These are phyloP conservation scores for Colletotrichum simmondsii DNA, from an alignment of 2,329 filamentous ascomycete species.

Conservation along the genomic window DNA sequence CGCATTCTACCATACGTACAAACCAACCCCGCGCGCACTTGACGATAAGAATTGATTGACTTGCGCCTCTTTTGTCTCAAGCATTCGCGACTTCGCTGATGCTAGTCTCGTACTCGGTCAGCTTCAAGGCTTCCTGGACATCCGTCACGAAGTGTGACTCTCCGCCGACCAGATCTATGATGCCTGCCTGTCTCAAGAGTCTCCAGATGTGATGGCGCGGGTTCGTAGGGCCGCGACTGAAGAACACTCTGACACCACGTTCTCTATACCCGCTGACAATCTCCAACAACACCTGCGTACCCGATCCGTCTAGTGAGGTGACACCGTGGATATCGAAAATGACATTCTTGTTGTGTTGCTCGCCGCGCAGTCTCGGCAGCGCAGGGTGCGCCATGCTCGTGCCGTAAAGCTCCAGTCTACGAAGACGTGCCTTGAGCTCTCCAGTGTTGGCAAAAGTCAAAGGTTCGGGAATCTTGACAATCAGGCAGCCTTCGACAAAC, in stretches of 20 bases:
- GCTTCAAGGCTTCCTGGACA: conserved; percentile 84
- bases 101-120: conserved; percentile 79
- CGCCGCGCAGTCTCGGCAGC: conserved; percentile 79
- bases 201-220: conserved; percentile 70
- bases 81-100: conserved; percentile 36
- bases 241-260: conserved; percentile 81
- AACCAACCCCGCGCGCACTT: neutral
- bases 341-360: conserved; percentile 89
- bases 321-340: conserved; percentile 99
- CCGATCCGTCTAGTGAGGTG: conserved; percentile 91
- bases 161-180: conserved; percentile 85
- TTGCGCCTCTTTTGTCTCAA: neutral
- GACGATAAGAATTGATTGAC: too few relatives aligned
- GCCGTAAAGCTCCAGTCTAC: conserved; percentile 90
- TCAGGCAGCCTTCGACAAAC: conserved; percentile 90
- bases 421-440: conserved; percentile 84
- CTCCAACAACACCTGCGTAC: conserved; percentile 89
- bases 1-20: conserved; percentile 4
- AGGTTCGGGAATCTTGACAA: conserved; percentile 97
- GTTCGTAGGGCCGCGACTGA: conserved; percentile 66
- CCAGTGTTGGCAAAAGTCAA: conserved; percentile 98
- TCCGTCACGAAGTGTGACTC: conserved; percentile 81
- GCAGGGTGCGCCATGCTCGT: conserved; percentile 86
- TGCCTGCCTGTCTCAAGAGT: conserved; percentile 82
- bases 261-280: conserved; percentile 87